Conservation (phyloP, 768 basidiomycete genomes). For the Agaricus subrufescens region DNA sequence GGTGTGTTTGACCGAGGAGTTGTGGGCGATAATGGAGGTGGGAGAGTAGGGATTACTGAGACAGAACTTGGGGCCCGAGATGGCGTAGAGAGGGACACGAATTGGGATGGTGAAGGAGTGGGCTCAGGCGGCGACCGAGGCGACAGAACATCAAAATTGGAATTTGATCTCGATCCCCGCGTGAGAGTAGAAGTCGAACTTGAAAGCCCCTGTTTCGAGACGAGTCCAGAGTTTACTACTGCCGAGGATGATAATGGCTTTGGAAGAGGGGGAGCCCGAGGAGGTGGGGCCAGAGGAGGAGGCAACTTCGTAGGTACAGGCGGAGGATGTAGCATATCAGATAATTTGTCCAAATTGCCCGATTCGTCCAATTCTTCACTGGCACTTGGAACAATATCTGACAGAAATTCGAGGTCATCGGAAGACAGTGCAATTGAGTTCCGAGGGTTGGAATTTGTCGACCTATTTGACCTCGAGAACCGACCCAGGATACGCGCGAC, state of each 20-base stretch:
- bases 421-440: constrained; percentile 68
- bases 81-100: neutral
- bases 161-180: neutral
- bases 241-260: neutral
- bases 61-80: neutral
- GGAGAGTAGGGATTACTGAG: neutral
- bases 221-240: neutral
- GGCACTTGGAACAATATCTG: constrained; percentile 59
- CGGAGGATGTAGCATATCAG: constrained; percentile 37
- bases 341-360: constrained; percentile 30
- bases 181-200: neutral
- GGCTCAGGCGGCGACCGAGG: neutral
- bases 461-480: constrained; percentile 50
- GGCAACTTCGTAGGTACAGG: constrained; percentile 40
- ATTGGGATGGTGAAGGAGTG: neutral
- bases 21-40: constrained; percentile 1
- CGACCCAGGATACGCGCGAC: constrained; percentile 82
- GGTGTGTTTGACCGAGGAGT: neutral
- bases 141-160: neutral
- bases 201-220: neutral
- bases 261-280: constrained; percentile 18
- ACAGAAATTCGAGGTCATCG: constrained; percentile 80
- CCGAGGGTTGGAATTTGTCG: constrained; percentile 29
- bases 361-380: constrained; percentile 34
- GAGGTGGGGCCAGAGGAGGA: constrained; percentile 38